Base-by-base conservation (phyloP, 441 rosid genomes). In the Adansonia rubrostipa region DNA sequence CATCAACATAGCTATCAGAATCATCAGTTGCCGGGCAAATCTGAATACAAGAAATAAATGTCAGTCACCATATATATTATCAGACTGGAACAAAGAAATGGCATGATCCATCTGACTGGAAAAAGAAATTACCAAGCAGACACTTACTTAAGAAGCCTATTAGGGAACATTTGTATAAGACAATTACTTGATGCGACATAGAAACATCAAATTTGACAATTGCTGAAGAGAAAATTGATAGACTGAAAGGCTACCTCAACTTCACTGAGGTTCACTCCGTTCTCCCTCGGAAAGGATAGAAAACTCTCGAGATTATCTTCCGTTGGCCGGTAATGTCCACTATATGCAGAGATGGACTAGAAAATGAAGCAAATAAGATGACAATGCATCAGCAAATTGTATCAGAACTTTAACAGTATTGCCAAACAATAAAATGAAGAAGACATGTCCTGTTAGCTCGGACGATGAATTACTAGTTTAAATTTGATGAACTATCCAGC, bases 271-370 rank as follows among this genome's bases (percentile, higher is more conserved):
- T 83, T 88, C 82, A 95, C 94, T 33, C 90, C 91, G 47, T 89
- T 87, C 60, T 91, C 93, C 83, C 71, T 78, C 73, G 93, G 97
- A 82, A 89, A 82, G 68, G 89, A 86, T 28, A 89, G 74, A 82
- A 95, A 89, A 81, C 72, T 81, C 10, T 86, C 86, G 10, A 95
- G 90, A 71, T 87, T 89, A 63, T 89, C 94, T 50, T 91, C 95
- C 33, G 93, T 89, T 42, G 99, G 99, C 79, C 92, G 88, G 79
- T 95, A 95, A 78, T 95, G 99, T 64, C 99, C 99, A 58, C 99
- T 95, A 57, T 95, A 95, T 24, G 95, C 90, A 67, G 99, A 93
- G 74, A 95, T 83, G 72, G 92, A 84, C 99, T 92, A 90, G 81
- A 77, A 80, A 76, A 45, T 44, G 28, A 67, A 75, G 57, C 47